Evolutionary conservation across 2,329 filamentous ascomycete genomes (phyloP).

Genomic region (Colletotrichum paranaense): DNA sequence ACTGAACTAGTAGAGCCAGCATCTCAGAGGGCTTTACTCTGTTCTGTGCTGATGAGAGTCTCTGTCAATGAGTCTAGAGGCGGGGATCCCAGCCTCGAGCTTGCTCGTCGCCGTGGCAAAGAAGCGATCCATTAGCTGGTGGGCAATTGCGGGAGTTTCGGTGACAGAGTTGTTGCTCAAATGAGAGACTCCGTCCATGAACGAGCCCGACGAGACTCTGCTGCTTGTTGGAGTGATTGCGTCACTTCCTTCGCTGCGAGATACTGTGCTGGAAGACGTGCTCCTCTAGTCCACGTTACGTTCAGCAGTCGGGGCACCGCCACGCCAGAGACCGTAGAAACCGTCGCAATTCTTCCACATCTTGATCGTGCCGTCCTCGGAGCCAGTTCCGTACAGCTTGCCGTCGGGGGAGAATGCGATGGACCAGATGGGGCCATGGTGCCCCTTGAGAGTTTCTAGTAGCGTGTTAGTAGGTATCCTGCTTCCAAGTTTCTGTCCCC

Average conservation of each 20-base stretch:
- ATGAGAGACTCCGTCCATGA: constrained; percentile 19
- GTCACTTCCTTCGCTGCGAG: constrained; percentile 22
- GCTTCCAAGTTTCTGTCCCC: background rate
- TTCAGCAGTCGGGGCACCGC: constrained; percentile 45
- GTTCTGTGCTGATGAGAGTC: background rate
- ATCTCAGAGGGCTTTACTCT: background rate
- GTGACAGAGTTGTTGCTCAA: constrained; percentile 23
- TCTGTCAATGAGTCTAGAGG: background rate
- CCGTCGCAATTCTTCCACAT: constrained; percentile 81
- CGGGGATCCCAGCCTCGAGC: background rate
- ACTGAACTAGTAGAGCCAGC: background rate
- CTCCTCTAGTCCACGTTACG: constrained; percentile 34
- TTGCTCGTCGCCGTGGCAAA: constrained; percentile 9
- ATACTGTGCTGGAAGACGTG: constrained; percentile 28
- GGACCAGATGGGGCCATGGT: constrained; percentile 98
- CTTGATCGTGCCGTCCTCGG: constrained; percentile 98
- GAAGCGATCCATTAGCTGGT: constrained; percentile 23
- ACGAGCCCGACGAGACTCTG: constrained; percentile 25
- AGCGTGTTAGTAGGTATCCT: constrained; percentile 21
- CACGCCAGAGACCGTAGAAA: constrained; percentile 72
- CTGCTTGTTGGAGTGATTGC: constrained; percentile 23
- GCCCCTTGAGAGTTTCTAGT: constrained; percentile 90
- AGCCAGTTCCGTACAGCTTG: constrained; percentile 95
- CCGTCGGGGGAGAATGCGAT: constrained; percentile 94
- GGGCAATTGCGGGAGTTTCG: constrained; percentile 27